Base-by-base conservation (phyloP, 1,284 basidiomycete species). In the Phenoliferia sp. region DNA sequence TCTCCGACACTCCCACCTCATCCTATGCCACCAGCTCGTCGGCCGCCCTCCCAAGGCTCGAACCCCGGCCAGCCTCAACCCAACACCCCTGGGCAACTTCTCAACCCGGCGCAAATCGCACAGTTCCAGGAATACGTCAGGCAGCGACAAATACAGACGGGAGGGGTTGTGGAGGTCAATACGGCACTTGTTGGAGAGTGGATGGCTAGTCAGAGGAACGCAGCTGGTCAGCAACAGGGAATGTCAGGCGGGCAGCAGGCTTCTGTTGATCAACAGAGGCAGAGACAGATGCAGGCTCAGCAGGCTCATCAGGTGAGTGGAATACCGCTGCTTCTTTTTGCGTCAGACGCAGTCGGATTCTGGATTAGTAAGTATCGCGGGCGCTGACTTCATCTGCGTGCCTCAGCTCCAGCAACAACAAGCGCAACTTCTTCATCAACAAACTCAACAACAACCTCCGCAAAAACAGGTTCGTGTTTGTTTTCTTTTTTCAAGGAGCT, bases 381-480 rank as follows among this genome's bases (percentile, higher is more conserved):
- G 22, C 15, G 39, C 39, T 44, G 39, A 44, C 39, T 22, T 12
- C 22, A 12, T 44, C 32, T 29, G n/a, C 39, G 35, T 34, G 6
- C 35, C 17, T 29, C 59, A 62, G 32, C 61, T 48, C 17, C 60
- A 62, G 60, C 60, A 61, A 22, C 59, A 62, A 19, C 48, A 50
- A 48, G 34, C 33, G 15, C 57, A 34, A 10, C 22, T 32, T 31
- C 33, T 22, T 22, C 39, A 48, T 10, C 61, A 62, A 34, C 48
- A 56, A 22, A 39, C 55, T 9, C 52, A 57, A 31, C 54, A 31
- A 10, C 48, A 39, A 15, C 28, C 52, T 15, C 26, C 19, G 17
- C 54, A 57, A 36, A 44, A 36, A 10, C 69, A 66, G 52, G 39
- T 48, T n/a, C 64, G 59, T 17, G 56, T 10, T 15, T 22, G 33